These are phyloP conservation scores for Hypoxylon sp. DNA, from an alignment of 2,329 filamentous ascomycete species.

Conservation along the genomic window DNA sequence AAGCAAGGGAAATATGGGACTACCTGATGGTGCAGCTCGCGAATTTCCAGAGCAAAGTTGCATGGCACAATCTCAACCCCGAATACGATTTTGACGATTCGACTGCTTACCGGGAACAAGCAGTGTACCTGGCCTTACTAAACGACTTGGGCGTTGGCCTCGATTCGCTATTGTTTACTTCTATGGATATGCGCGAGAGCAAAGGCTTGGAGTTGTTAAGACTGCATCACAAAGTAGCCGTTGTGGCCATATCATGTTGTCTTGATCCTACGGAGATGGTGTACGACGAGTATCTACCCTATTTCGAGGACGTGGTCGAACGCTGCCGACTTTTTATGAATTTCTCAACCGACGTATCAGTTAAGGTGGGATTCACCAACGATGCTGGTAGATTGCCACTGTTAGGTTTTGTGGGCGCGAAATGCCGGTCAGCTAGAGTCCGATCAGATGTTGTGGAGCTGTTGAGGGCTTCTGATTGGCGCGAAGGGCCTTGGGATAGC, in stretches of 20 bases:
- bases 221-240: slow-evolving; percentile 42
- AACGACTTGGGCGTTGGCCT: slow-evolving; percentile 41
- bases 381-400: slow-evolving; percentile 46
- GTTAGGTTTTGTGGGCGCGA: slow-evolving; percentile 45
- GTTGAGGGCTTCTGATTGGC: slow-evolving; percentile 36
- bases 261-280: slow-evolving; percentile 46
- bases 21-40: slow-evolving; percentile 42
- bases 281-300: slow-evolving; percentile 45
- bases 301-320: slow-evolving; percentile 45
- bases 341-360: slow-evolving; percentile 1
- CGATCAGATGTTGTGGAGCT: slow-evolving; percentile 41
- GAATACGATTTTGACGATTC: slow-evolving; percentile 42
- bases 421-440: slow-evolving; percentile 43
- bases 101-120: slow-evolving; percentile 40
- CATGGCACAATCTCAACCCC: slow-evolving; percentile 46
- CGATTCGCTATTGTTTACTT: slow-evolving; percentile 30
- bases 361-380: slow-evolving; percentile 45
- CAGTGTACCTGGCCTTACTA: slow-evolving; percentile 35
- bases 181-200: slow-evolving; percentile 20
- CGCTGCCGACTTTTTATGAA: slow-evolving; percentile 32
- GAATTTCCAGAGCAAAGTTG: slow-evolving; percentile 44
- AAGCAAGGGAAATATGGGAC: slow-evolving; percentile 46
- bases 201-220: slow-evolving; percentile 40
- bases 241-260: slow-evolving; percentile 45
- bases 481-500: slow-evolving; percentile 49